Conservation (phyloP, 176 grass and related monocot species). For the Musa itinerans region DNA sequence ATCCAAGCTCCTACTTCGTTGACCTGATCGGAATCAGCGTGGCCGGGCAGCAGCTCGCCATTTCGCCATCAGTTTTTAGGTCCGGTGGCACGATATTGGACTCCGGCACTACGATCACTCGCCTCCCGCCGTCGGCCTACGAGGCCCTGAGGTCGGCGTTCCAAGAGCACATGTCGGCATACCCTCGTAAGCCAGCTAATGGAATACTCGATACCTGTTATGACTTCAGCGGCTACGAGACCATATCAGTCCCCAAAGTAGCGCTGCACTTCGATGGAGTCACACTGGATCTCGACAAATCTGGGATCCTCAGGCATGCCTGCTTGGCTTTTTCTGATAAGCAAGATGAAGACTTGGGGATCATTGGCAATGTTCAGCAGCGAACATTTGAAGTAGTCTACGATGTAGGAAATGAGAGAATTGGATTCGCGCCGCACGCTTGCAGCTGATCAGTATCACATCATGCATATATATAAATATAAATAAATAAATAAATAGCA, state of each 20-base stretch:
- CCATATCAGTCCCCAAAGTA: slow-evolving; percentile 9
- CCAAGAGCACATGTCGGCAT: slow-evolving; percentile 20
- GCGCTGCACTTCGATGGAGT: slow-evolving; percentile 21
- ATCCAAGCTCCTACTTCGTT: slow-evolving; percentile 14
- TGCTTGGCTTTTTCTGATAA: background rate
- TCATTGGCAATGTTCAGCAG: slow-evolving; percentile 23
- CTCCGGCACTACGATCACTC: slow-evolving; percentile 39
- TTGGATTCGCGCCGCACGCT: background rate
- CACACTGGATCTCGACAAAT: slow-evolving; percentile 7
- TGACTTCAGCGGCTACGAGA: slow-evolving; percentile 25
- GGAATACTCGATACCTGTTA: slow-evolving; percentile 29
- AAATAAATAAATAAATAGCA: too few species aligned
- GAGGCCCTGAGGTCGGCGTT: slow-evolving; percentile 17
- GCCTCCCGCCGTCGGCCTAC: slow-evolving; percentile 28
- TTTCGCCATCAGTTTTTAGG: slow-evolving; percentile 6
- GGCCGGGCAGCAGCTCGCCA: background rate
- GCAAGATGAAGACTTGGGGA: background rate
- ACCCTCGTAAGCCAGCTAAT: background rate
- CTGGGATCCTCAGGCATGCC: background rate
- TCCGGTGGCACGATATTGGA: slow-evolving; percentile 15
- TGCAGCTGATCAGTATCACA: slow-evolving; percentile 1
- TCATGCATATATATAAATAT: too few species aligned
- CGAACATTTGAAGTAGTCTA: background rate
- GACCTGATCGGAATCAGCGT: slow-evolving; percentile 27
- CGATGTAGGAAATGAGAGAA: background rate